Evolutionary conservation across 2,329 filamentous ascomycete genomes (phyloP), one percentile per base, ranked within the genome.

Genomic region (Nigrospora osmanthi): DNA sequence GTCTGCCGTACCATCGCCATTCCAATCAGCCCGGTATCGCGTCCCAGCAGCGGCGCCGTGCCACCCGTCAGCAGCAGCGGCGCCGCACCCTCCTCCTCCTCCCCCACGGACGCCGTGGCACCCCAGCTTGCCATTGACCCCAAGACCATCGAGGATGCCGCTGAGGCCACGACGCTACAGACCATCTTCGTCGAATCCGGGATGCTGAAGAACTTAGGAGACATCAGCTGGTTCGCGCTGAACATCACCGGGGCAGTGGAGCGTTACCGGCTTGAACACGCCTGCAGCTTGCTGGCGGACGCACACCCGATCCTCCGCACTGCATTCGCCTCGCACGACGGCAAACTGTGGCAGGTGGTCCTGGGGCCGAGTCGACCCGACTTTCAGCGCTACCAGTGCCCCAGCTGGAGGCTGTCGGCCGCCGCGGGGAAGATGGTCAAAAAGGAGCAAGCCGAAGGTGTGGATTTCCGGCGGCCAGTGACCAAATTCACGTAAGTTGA

Each of bases 271-370:
- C 65, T 77, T 1, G 67, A 75, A 47, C 61, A 65, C 1, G 71
- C 72, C 0, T 76, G 73, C 50, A 60, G 63, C 17, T 63, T 65
- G 12, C 61, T 78, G 10, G 60, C 62, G 0, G 58, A 58, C 32
- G 61, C 72, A 33, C 74, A 78, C 36, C 69, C 72, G 0, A 73
- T 76, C 28, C 64, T 82, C 9, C 71, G 76, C 17, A 79, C 78
- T 0, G 69, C 71, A 0, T 81, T 81, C 44, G 63, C 73, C 3
- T 58, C 65, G 0, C 66, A 75, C 39, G 64, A 68, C 11, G 65
- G 71, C 7, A 64, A 62, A 3, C 61, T 76, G 0, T 75, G 71
- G 51, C 74, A 78, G 53, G 70, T 72, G 0, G 66, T 71, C 32
- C 55, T 75, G 33, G 66, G 66, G 40, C 63, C 65, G 3, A 68